Conservation (phyloP, 1,284 basidiomycete genomes). For the Clitocybe nebularis region DNA sequence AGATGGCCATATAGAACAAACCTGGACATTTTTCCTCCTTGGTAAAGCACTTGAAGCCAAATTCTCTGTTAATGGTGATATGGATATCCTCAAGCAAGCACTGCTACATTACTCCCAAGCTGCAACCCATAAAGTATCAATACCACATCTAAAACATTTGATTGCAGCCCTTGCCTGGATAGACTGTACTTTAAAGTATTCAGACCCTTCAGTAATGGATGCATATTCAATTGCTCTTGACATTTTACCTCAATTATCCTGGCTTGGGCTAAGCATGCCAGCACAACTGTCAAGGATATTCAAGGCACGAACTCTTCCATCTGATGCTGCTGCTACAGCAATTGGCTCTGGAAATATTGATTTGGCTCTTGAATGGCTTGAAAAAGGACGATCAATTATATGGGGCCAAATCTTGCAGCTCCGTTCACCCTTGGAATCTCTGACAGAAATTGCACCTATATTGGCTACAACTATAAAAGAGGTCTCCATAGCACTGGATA, state of each 20-base stretch:
- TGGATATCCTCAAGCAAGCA: neutral
- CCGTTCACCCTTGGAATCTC: conserved; percentile 23
- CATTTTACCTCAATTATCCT: conserved; percentile 16
- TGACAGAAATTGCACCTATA: conserved; percentile 16
- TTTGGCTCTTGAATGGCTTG: conserved; percentile 22
- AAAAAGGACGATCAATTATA: conserved; percentile 20
- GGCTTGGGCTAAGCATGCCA: conserved; percentile 15
- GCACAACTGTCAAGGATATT: conserved; percentile 6
- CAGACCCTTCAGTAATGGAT: conserved; percentile 9
- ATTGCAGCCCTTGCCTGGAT: conserved; percentile 2
- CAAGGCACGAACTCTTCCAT: conserved; percentile 4
- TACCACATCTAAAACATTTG: conserved; percentile 1
- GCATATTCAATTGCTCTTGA: conserved; percentile 18
- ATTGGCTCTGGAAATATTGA: conserved; percentile 11
- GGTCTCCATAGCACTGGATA: conserved; percentile 13
- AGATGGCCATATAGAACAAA: conserved; percentile 1
- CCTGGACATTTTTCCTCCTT: neutral
- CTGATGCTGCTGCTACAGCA: conserved; percentile 16
- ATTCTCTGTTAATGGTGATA: neutral
- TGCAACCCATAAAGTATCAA: no score
- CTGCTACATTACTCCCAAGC: no score
- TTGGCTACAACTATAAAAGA: conserved; percentile 19
- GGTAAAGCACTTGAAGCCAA: neutral
- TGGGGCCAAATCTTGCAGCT: conserved; percentile 24
- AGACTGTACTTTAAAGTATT: neutral